Evolutionary conservation across 441 rosid genomes (phyloP), one percentile per base, ranked within the genome.

Genomic region (Arabidopsis lyrata): DNA sequence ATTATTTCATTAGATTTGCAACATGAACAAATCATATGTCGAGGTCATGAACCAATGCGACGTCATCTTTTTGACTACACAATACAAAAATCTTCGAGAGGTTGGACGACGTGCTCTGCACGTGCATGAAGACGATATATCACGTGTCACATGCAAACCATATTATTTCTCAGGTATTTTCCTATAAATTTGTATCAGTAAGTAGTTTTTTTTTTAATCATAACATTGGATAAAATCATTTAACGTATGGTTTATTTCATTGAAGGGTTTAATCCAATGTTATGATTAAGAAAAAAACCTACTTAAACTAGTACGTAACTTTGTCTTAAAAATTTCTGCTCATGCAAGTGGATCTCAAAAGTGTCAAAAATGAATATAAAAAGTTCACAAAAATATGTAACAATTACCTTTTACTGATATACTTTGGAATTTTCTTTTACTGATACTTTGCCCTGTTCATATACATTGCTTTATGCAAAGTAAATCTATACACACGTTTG

Each of bases 401-500:
- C 27, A 24, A 27, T 27, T 27, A 27, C 31, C 4, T 27, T 27
- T 27, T 27, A 29, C 31, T 29, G 31, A 29, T 29, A 29, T 52
- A 53, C 49, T 60, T 39, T 62, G 34, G 35, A 71, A 62, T 27
- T 62, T 38, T 63, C 76, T 54, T 72, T 72, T 41, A 42, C 63
- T 8, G 70, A 72, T 72, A 42, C 64, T 73, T 73, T 64, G 71
- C 71, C 1, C 41, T 73, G 77, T 73, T 73, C 65, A 64, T 32
- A 55, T 54, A 11, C 18, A 64, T 63, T 55, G 56, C 77, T 44
- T 73, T 73, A 16, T 35, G 56, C 61, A 62, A 52, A 62, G 62
- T 31, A 62, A 29, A 15, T 70, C 12, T 24, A 36, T 6, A 29
- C 68, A 14, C 69, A 62, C 47, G 36, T 50, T 41, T 41, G 39